Evolutionary conservation across 2,329 filamentous ascomycete species (phyloP).

Genomic region (Sordariomycetes sp.): DNA sequence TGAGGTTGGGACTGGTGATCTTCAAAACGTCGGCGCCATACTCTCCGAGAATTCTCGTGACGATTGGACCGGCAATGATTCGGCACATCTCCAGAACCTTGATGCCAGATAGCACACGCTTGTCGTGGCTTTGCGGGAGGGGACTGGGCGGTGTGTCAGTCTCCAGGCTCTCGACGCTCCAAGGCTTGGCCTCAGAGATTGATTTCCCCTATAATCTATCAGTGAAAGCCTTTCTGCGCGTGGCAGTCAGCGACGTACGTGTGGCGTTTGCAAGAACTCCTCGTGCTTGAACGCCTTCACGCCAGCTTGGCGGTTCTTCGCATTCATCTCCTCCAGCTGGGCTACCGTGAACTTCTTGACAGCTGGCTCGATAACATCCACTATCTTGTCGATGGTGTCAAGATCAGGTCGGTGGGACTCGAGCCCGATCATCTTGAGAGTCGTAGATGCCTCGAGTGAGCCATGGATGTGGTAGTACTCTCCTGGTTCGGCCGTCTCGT

Average conservation of each 20-base stretch:
- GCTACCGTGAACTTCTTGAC: constrained; percentile 43
- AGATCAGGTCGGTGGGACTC: constrained; percentile 52
- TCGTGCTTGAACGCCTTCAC: constrained; percentile 49
- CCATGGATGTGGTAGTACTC: constrained; percentile 70
- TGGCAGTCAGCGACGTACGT: constrained; percentile 20
- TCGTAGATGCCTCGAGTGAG: constrained; percentile 61
- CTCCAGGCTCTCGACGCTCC: constrained; percentile 42
- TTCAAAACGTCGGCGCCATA: constrained; percentile 69
- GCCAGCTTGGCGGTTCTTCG: constrained; percentile 47
- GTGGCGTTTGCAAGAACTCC: constrained; percentile 45
- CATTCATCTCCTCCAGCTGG: constrained; percentile 51
- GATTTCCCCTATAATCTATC: constrained; percentile 32
- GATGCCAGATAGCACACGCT: constrained; percentile 44
- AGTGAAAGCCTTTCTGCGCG: neutral
- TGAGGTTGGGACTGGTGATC: constrained; percentile 57
- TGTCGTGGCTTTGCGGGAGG: constrained; percentile 14
- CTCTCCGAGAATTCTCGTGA: constrained; percentile 62
- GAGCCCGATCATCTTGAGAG: constrained; percentile 61
- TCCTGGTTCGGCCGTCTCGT: constrained; percentile 55
- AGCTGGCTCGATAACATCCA: constrained; percentile 48
- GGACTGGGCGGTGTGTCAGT: constrained; percentile 35
- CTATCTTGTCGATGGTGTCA: constrained; percentile 49
- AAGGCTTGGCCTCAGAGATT: constrained; percentile 30
- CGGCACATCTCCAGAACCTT: constrained; percentile 68
- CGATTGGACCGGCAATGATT: constrained; percentile 67